Evolutionary conservation across 495 filamentous ascomycete species (phyloP), one percentile per base, ranked within the genome.

Genomic region (Tuber brumale): DNA sequence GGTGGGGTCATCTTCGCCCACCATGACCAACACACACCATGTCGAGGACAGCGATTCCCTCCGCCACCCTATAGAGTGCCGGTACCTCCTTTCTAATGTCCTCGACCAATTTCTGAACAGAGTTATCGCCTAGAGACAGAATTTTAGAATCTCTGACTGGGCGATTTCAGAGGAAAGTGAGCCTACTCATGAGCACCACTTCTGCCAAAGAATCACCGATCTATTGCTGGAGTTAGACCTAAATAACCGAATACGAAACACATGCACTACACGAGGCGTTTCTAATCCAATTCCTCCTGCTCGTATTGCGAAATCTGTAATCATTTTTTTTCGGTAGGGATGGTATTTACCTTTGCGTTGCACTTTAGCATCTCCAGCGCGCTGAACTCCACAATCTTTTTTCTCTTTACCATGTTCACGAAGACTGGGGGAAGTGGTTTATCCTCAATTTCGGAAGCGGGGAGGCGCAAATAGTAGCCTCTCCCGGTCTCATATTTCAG

Each of bases 1-100:
- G 27, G 57, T 14, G 27, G 57, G 14, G 57, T 35, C 57, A 66
- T 7, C 57, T 35, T 66, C 27, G 27, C 57, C 27, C 57, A 18
- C 27, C 27, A 35, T 35, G 14, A 66, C 57, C 57, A 66, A 14
- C 42, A 71, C 80, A 41, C 75, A 96, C 85, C 93, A 98, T 96
- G 82, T 99, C 95, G 8, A 99, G 87, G 83, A 93, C 88, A n/a
- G 93, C 93, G 76, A 97, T 91, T 31, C 89, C 90, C 80, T 97
- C 94, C 79, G 92, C 94, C 72, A 93, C 87, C 74, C 88, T 89
- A 84, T 94, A 96, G 0, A 97, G 85, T 4, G 85, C 84, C 1
- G 90, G 89, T 35, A 94, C 89, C 74, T 94, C 88, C 6, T 85
- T 84, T 48, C 92, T 87, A 41, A 97, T 86, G 19, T 90, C 85